Evolutionary conservation across 1,284 basidiomycete genomes (phyloP).

Genomic region (Boletus holoroseus): DNA sequence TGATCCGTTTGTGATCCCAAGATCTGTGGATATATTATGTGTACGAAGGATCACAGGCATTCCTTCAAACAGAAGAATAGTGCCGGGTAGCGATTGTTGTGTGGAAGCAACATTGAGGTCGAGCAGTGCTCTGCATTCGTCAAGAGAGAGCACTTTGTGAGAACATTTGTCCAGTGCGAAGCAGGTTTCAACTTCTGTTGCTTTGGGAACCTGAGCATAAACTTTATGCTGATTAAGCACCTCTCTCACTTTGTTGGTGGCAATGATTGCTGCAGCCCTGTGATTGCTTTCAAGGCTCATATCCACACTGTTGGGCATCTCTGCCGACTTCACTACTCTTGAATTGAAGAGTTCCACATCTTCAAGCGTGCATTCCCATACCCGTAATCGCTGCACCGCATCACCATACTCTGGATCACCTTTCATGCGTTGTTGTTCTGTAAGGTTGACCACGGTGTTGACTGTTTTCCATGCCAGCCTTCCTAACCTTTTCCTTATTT

Average conservation of each 20-base stretch:
- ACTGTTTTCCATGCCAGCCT: slow-evolving; percentile 31
- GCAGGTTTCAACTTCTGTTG: not conserved
- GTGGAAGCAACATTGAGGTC: not conserved
- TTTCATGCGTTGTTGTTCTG: slow-evolving; percentile 33
- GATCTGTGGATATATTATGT: slow-evolving; percentile 30
- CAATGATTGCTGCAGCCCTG: not conserved
- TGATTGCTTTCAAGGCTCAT: slow-evolving; percentile 1
- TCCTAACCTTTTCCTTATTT: slow-evolving; percentile 6
- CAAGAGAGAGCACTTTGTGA: not conserved
- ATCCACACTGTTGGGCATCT: slow-evolving; percentile 19
- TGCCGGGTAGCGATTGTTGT: slow-evolving; percentile 8
- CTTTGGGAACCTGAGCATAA: too few species aligned
- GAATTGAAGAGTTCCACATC: slow-evolving; percentile 33
- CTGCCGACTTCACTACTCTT: slow-evolving; percentile 18
- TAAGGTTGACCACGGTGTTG: slow-evolving; percentile 23
- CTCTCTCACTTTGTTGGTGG: not conserved
- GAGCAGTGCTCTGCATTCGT: not conserved
- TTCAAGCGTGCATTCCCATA: slow-evolving; percentile 20
- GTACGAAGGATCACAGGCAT: slow-evolving; percentile 31
- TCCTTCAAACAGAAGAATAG: slow-evolving; percentile 17
- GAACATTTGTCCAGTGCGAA: not conserved
- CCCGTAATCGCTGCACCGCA: slow-evolving; percentile 21
- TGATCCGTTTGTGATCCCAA: slow-evolving; percentile 31
- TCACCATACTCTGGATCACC: slow-evolving; percentile 27
- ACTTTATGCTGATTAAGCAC: not conserved